Base-by-base conservation (phyloP, 768 basidiomycete species). In the Pholiota conissans region DNA sequence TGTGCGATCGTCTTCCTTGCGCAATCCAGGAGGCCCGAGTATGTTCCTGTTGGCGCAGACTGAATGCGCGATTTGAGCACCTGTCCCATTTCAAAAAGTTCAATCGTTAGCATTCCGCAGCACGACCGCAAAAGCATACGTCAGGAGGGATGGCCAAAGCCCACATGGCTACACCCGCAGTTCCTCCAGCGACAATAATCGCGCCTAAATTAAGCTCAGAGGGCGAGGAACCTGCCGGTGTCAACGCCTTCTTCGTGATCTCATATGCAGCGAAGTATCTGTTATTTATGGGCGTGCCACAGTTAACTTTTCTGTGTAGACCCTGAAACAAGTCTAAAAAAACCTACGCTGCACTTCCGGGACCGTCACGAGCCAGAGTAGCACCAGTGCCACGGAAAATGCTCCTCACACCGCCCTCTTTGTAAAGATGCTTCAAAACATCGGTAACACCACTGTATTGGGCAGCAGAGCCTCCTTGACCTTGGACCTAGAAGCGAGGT, bases 241-340 rank as follows among this genome's bases (percentile, higher is more conserved):
- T 93, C 60, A 99, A 74, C 1, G 82, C 74, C 69, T 90, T 91
- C 75, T 99, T 99, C 37, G 91, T 87, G 29, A 94, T 82, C 74
- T 99, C 97, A 70, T 99, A 99, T 10, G 95, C 89, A 16, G 95
- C 95, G 69, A 99, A 99, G 76, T 98, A 98, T 48, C 93, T 96
- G 57, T 58, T 35, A 55, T 37, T 22, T 47, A 39, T 34, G 30
- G 42, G 20, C 27, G 47, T 30, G 35, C 51, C 52, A 56, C 27
- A 63, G 47, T 66, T 26, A 58, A 42, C 58, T 16, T 53, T 56
- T n/a, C 28, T 26, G 7, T 40, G 18, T n/a, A 26, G 29, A 22
- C 49, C 48, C 29, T 29, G 62, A 47, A 61, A 35, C 11, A 39
- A 54, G 20, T 46, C 13, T 29, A 49, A 53, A 52, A 37, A 50